Evolutionary conservation across 495 filamentous ascomycete genomes (phyloP), one percentile per base, ranked within the genome.

Genomic region (Tuber borchii): DNA sequence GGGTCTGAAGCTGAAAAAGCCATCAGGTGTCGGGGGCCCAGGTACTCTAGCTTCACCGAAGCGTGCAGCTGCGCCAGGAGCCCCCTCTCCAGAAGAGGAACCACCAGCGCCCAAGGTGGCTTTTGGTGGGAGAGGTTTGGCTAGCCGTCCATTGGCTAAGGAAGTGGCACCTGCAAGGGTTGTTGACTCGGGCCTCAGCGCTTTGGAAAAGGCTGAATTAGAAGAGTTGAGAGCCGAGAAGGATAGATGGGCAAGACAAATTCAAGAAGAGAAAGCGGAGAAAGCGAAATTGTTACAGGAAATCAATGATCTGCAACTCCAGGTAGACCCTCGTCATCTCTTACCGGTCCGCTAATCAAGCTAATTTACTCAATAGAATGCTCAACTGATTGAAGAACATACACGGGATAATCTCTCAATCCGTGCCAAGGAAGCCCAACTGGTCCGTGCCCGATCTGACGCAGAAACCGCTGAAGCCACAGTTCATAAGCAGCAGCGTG

Each of bases 351-450:
- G 5, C 5, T 34, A 44, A 68, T 69, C 8, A 69, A 71, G 70
- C 77, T 82, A 71, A 82, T 69, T 34, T 56, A n/a, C 9, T 78
- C 92, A 61, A 69, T 71, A 97, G 81, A 98, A 99, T 79, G 95
- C 96, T 22, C 91, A 97, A 78, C 87, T 98, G 22, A 98, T 98
- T 72, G 96, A 99, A 85, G 95, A 98, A 79, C 95, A 97, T 81
- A 99, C 96, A 2, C 87, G 95, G 71, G 95, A 98, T 82, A 93
- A 97, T 16, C 88, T 99, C 34, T 93, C 93, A 78, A 94, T 98
- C 84, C 97, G 97, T 79, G 96, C 96, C 46, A 99, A 99, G 84
- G 96, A 98, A 83, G 97, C 96, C 9, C 96, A 99, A 81, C 87
- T 99, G 12, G 94, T 97, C 14, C 90, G 96, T 40, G 94, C 95